phyloP scores from a whole-genome alignment of 352 stramenopile genomes.

The Blastocystis sp. region DNA sequence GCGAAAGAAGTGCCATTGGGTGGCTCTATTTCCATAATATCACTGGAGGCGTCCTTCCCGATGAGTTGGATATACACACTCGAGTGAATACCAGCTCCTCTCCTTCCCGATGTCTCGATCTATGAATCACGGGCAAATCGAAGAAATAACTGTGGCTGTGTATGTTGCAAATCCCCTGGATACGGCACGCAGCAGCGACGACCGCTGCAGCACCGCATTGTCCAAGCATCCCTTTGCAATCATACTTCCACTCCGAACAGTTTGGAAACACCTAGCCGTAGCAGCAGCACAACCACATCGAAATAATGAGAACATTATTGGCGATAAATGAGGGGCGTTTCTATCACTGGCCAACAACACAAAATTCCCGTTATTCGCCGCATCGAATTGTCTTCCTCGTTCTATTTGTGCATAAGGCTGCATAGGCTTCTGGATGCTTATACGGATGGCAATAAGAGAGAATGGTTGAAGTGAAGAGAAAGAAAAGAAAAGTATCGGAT shows the following conservation, averaged over 20 bases:
- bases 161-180: slow-evolving; percentile 13
- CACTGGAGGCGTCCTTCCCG: slow-evolving; percentile 48
- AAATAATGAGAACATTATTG: not conserved
- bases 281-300: not conserved
- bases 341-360: not conserved
- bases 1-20: slow-evolving; percentile 47
- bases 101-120: slow-evolving; percentile 59
- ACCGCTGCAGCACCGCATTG: not conserved
- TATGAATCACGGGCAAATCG: not conserved
- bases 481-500: slow-evolving; percentile 55
- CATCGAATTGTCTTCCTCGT: no score
- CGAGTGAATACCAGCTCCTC: slow-evolving; percentile 67
- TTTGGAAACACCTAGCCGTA: not conserved
- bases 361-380: not conserved
- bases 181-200: not conserved
- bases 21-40: slow-evolving; percentile 62
- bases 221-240: not conserved
- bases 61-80: slow-evolving; percentile 64
- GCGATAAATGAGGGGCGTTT: not conserved
- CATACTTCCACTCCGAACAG: not conserved
- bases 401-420: no score
- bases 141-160: slow-evolving; percentile 29
- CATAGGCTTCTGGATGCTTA: no score
- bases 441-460: not conserved
- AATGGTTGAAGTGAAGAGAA: not conserved